These are phyloP conservation scores for Schizochytrium sp. DNA, from an alignment of 108 stramenopile genomes.

Conservation along the genomic window DNA sequence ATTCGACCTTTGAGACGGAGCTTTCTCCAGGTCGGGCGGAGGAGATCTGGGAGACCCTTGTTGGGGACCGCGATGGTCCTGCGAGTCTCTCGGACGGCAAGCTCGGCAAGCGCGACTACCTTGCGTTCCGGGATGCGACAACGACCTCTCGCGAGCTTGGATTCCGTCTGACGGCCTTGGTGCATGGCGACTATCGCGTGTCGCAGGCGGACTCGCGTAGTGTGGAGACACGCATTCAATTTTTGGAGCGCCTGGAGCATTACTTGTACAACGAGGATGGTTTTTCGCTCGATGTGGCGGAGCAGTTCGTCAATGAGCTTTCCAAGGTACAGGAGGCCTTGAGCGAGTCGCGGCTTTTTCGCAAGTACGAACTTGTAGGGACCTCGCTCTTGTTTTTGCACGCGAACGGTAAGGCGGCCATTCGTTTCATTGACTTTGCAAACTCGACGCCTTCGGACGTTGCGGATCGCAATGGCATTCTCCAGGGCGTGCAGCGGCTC, in stretches of 20 bases:
- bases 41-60: neutral
- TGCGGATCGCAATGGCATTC: neutral
- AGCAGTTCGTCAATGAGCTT: neutral
- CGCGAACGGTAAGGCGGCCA: neutral
- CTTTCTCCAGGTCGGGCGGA: neutral
- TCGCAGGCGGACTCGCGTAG: neutral
- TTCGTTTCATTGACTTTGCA: neutral
- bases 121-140: neutral
- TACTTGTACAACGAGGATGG: neutral
- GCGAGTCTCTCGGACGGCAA: neutral
- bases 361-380: neutral
- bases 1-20: neutral
- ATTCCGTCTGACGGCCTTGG: neutral
- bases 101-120: conserved; percentile 8
- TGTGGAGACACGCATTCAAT: neutral
- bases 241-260: neutral
- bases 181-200: neutral
- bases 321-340: neutral
- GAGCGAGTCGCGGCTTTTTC: neutral
- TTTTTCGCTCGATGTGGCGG: neutral
- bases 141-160: conserved; percentile 17
- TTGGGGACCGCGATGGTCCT: neutral
- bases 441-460: neutral
- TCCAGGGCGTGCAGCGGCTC: neutral
- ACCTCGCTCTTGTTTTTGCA: conserved; percentile 5